Evolutionary conservation across 75 land plant genomes (phyloP).

Genomic region (Pinus tabuliformis): DNA sequence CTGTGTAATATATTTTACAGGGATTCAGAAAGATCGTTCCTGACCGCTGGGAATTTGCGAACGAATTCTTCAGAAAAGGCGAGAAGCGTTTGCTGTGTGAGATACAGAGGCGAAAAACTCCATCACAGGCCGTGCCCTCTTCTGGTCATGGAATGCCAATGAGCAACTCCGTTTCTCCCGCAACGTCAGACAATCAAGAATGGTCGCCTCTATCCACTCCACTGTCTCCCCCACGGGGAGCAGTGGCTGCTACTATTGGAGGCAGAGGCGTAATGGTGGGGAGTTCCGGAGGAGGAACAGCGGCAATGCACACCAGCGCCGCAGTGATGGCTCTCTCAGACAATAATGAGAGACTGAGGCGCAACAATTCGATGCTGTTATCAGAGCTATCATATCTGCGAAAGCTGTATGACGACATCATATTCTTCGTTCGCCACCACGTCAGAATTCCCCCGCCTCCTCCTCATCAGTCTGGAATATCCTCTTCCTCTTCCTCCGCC

Average conservation of each 20-base stretch:
- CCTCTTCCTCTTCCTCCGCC: not conserved
- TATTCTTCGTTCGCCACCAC: conserved; percentile 72
- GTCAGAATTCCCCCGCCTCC: conserved; percentile 30
- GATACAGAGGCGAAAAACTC: conserved; percentile 78
- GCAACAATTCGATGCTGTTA: conserved; percentile 70
- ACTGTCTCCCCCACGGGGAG: conserved; percentile 3
- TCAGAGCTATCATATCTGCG: conserved; percentile 81
- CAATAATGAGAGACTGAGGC: conserved; percentile 86
- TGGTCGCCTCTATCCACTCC: conserved; percentile 45
- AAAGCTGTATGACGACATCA: conserved; percentile 82
- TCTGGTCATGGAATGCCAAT: conserved; percentile 1
- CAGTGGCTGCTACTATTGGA: not conserved
- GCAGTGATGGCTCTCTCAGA: conserved; percentile 57
- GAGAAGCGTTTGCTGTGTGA: conserved; percentile 77
- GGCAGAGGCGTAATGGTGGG: conserved; percentile 14
- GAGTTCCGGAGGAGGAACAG: not conserved
- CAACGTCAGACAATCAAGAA: conserved; percentile 32
- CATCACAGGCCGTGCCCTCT: conserved; percentile 8
- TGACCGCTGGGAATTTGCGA: conserved; percentile 96
- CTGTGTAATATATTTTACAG: conserved; percentile 26
- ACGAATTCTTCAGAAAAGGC: conserved; percentile 83
- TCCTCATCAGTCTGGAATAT: not conserved
- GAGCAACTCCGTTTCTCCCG: conserved; percentile 2
- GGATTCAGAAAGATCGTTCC: conserved; percentile 91
- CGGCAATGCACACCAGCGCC: not conserved